Percentiles rank a stretch among this genome's conserved stretches.
Conservation (phyloP, 2,329 filamentous ascomycete species). For the Colletotrichum tanaceti region DNA sequence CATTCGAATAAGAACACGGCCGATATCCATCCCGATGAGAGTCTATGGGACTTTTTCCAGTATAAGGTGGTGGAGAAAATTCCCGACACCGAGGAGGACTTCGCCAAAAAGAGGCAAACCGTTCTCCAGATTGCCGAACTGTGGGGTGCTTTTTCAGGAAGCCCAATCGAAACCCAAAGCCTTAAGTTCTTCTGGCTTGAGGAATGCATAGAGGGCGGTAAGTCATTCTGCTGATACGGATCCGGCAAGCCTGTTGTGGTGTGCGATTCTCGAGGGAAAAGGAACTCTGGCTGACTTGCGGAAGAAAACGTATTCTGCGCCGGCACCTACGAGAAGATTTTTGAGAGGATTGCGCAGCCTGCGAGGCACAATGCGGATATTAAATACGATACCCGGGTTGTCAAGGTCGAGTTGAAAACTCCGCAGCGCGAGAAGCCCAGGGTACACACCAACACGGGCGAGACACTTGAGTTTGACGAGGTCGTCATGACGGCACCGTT, state of each 20-base stretch:
- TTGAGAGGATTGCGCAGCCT: constrained; percentile 68
- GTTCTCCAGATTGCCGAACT: constrained; percentile 68
- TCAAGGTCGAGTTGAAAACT: constrained; percentile 53
- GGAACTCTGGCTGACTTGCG: constrained; percentile 14
- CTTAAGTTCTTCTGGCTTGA: constrained; percentile 83
- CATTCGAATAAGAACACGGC: constrained; percentile 69
- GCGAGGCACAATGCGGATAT: constrained; percentile 67
- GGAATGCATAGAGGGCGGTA: constrained; percentile 79
- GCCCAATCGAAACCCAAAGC: constrained; percentile 71
- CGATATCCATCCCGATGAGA: constrained; percentile 59
- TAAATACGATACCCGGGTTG: constrained; percentile 60
- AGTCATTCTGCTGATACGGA: constrained; percentile 51
- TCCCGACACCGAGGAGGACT: constrained; percentile 56
- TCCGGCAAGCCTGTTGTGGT: background rate
- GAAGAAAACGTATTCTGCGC: constrained; percentile 70
- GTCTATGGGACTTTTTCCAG: constrained; percentile 66
- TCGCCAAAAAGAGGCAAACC: constrained; percentile 54
- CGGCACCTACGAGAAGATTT: constrained; percentile 68
- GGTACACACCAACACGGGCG: constrained; percentile 60
- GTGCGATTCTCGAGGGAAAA: background rate
- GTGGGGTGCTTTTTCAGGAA: constrained; percentile 80
- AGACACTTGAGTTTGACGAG: constrained; percentile 69
- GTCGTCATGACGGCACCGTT: constrained; percentile 76
- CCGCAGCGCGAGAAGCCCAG: constrained; percentile 48
- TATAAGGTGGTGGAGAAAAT: constrained; percentile 59